Conservation (phyloP, 352 stramenopile species). For the Phytophthora tubulina region DNA sequence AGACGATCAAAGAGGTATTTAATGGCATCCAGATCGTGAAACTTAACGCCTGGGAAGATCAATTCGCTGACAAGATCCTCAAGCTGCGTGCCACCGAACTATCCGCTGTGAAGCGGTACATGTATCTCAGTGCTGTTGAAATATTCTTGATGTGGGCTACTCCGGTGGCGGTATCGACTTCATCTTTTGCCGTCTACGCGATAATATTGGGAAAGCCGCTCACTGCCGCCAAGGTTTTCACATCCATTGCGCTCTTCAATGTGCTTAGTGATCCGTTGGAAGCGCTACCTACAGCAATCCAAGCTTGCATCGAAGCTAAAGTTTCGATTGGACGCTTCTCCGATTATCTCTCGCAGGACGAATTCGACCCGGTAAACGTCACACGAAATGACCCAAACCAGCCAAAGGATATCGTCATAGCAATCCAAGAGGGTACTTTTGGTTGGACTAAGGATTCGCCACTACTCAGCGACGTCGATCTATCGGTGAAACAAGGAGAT, state of each 20-base stretch:
- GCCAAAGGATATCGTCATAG: not conserved
- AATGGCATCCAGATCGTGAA: not conserved
- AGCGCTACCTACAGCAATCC: not conserved
- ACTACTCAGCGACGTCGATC: not conserved
- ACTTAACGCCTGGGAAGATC: not conserved
- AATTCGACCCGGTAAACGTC: not conserved
- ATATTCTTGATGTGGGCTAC: not conserved
- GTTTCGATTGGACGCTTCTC: not conserved
- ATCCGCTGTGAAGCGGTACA: not conserved
- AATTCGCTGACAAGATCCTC: not conserved
- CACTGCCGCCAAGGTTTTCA: not conserved
- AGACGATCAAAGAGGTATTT: not conserved
- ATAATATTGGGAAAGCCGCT: not conserved
- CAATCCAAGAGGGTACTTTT: not conserved
- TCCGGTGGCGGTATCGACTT: not conserved
- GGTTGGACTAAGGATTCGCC: not conserved
- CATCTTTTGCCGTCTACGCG: not conserved
- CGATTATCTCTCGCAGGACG: not conserved
- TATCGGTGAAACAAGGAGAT: slow-evolving; percentile 47
- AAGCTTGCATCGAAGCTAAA: not conserved
- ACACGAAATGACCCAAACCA: not conserved
- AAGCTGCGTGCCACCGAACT: not conserved
- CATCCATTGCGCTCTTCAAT: not conserved
- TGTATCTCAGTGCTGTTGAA: not conserved
- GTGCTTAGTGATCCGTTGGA: not conserved